Percentiles rank a stretch among this genome's conserved stretches.
phyloP scores from a whole-genome alignment of 2,329 filamentous ascomycete genomes.

The Colletotrichum sp. region DNA sequence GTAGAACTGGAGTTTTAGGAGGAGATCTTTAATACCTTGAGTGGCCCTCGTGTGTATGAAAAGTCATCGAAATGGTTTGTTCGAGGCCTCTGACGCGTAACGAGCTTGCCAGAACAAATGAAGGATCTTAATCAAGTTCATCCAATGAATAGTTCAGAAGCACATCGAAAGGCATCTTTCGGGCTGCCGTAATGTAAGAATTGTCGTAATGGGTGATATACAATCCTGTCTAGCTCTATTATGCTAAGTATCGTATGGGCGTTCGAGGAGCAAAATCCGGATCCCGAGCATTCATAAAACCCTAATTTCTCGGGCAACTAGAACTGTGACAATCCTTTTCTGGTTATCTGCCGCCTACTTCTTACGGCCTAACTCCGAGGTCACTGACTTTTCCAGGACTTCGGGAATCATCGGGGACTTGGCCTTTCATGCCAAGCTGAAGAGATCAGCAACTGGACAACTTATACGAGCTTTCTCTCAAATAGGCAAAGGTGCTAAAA shows the following conservation, averaged over 20 bases:
- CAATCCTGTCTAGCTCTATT: background rate
- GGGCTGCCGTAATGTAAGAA: background rate
- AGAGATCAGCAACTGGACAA: background rate
- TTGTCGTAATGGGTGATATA: background rate
- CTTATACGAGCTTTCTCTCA: background rate
- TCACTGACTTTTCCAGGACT: background rate
- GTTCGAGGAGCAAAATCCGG: background rate
- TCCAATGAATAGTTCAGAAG: background rate
- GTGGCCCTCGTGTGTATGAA: background rate
- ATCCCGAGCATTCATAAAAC: background rate
- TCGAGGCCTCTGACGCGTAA: background rate
- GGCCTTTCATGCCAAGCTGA: background rate
- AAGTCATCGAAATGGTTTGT: background rate
- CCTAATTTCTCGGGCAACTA: background rate
- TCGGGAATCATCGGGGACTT: background rate
- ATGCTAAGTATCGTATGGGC: background rate
- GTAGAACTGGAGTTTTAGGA: background rate
- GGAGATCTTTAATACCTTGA: background rate
- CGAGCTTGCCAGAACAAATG: background rate
- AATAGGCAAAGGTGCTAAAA: background rate
- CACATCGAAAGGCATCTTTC: background rate
- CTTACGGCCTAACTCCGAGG: background rate
- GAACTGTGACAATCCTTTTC: background rate
- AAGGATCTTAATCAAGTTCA: background rate
- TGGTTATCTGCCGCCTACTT: background rate